Base-by-base conservation (phyloP, 2,329 filamentous ascomycete genomes). In the Claviceps capensis region DNA sequence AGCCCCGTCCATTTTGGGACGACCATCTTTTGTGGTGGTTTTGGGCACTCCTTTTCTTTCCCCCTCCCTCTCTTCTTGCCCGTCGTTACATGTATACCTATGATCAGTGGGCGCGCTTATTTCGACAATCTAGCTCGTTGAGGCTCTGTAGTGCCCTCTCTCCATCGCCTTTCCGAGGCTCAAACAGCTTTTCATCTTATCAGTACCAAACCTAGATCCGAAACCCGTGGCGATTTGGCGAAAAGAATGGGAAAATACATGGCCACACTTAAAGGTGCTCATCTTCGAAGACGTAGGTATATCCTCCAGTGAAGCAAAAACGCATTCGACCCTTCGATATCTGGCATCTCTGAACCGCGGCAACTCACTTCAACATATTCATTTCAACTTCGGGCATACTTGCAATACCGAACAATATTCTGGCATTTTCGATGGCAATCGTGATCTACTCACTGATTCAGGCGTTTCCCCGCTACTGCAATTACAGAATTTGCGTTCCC, bases 301-400 rank as follows among this genome's bases (percentile, higher is more conserved):
- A 26, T 26, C 7, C 23, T 26, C 23, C 5, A 7, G 23, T 7
- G 23, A 2, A 26, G 23, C 23, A 26, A 26, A 6, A 26, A 26
- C 23, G 23, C 23, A 26, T 22, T 43, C 52, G 23, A 56, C 58
- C 14, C 53, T 65, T 14, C 59, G 54, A 8, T 53, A 52, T 16
- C 46, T 67, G n/a, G 58, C 59, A 1, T 66, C 60, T 19, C 50
- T 67, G 11, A 58, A 55, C 23, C 23, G 23, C 23, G 23, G 23
- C 23, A 26, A 26, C 49, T 51, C 49, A 5, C 53, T 68, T 3
- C 62, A 62, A 47, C 53, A 61, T 23, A 56, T 69, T 17, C 63
- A 68, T 43, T 57, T 69, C 26, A 56, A 64, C 42, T 26, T 26
- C 23, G 23, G 1, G 1, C 23, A 26, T 26, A 7, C 23, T 26